A percentile compares a stretch with the other conserved stretches of the same genome.
Evolutionary conservation across 2,329 filamentous ascomycete species (phyloP).

Genomic region (Fusarium sulawesiense): DNA sequence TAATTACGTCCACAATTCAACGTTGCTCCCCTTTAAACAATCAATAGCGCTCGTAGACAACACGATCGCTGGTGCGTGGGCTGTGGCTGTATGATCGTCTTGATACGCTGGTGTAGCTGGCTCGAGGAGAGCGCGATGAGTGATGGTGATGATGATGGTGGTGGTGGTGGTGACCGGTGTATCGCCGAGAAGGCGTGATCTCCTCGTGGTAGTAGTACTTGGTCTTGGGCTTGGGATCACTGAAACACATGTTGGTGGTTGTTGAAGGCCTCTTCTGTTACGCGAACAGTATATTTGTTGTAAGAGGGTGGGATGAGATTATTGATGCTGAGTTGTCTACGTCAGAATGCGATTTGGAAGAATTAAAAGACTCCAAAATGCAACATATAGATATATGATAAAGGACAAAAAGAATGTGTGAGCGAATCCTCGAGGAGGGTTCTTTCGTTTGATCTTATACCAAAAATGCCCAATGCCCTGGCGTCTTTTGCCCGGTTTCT

Average conservation of each 20-base stretch:
- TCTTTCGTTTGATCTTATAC: constrained; percentile 43
- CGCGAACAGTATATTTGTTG: neutral
- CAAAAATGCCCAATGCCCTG: constrained; percentile 31
- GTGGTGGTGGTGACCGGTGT: constrained; percentile 51
- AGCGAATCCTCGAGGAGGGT: constrained; percentile 20
- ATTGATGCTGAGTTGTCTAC: constrained; percentile 3
- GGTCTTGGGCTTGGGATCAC: constrained; percentile 55
- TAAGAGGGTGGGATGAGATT: constrained; percentile 5
- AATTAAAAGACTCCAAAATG: neutral
- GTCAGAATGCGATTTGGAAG: neutral
- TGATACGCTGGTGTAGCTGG: constrained; percentile 57
- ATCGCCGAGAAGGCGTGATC: constrained; percentile 59
- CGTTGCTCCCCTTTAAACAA: neutral
- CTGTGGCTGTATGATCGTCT: constrained; percentile 54
- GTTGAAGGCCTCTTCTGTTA: constrained; percentile 17
- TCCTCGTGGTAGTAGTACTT: constrained; percentile 69
- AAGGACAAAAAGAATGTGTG: constrained; percentile 5
- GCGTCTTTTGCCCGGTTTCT: constrained; percentile 46
- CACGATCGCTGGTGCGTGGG: constrained; percentile 57
- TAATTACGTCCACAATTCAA: neutral
- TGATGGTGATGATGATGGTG: constrained; percentile 51
- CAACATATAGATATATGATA: constrained; percentile 6
- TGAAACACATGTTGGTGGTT: constrained; percentile 62
- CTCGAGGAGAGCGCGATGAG: constrained; percentile 52
- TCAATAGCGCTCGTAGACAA: constrained; percentile 39